Evolutionary conservation across 192 early-diverging fungal species (phyloP), one percentile per base, ranked within the genome.

Genomic region (Coemansia brasiliensis): DNA sequence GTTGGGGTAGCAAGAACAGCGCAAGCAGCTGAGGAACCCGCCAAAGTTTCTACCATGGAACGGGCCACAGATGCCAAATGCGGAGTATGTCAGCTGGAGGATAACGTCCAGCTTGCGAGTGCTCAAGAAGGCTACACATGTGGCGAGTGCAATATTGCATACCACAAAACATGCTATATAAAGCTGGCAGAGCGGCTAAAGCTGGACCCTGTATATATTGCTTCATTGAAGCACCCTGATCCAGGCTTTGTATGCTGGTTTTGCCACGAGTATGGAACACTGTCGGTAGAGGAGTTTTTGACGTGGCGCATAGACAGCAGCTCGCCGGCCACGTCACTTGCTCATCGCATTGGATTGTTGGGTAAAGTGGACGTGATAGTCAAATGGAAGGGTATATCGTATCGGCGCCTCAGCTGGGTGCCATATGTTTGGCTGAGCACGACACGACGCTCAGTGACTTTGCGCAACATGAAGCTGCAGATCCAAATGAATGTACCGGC

Each of bases 381-480:
- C 39, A 75, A 75, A 27, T 75, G 65, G 65, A 45, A 21, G 18
- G 43, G 38, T 24, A 26, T 42, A n/a, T 64, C 72, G 39, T 69
- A 61, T 38, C 66, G 72, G n/a, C 72, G 69, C 20, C 24, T 75
- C 4, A 53, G 42, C 20, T 75, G 72, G 72, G 72, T 69, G 44
- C 67, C 72, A 24, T 49, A 59, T n/a, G 42, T 52, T 5, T 75
- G 72, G 72, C 61, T 69, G 12, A 16, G 22, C 3, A 22, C 25
- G 38, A 56, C 40, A 0, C 43, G 45, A 29, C 55, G 52, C 8
- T 21, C 27, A 5, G 9, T 9, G 42, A 37, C 20, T n/a, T 29
- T 63, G n/a, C 55, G 51, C 39, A 48, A 20, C 21, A 46, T 73
- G 20, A 12, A 24, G 24, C 6, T 39, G 17, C 48, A n/a, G 38